Percentiles rank a stretch among this genome's conserved stretches.
These are phyloP conservation scores for Psilocybe mexicana DNA, from an alignment of 1,284 basidiomycete genomes.

Conservation along the genomic window DNA sequence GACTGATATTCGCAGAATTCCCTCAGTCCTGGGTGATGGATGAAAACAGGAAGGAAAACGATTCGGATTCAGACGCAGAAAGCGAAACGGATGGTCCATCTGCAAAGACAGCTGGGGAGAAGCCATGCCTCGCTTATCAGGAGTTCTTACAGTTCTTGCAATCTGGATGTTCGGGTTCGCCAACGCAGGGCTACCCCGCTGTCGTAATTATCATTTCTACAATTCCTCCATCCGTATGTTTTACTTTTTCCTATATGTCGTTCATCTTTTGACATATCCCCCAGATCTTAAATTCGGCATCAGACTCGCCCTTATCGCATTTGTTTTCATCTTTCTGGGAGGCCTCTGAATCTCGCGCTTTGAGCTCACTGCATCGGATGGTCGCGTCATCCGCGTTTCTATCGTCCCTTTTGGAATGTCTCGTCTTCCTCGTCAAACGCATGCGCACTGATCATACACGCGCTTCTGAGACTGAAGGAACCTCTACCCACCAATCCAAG, in stretches of 20 bases:
- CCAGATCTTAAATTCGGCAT: conserved; percentile 34
- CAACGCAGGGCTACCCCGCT: conserved; percentile 74
- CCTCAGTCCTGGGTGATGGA: conserved; percentile 59
- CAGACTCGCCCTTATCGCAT: conserved; percentile 35
- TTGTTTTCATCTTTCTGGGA: conserved; percentile 79
- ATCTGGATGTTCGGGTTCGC: conserved; percentile 74
- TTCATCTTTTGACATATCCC: background rate
- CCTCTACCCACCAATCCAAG: conserved; percentile 15
- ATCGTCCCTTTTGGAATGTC: conserved; percentile 68
- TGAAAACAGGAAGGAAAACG: conserved; percentile 32
- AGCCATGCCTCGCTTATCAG: conserved; percentile 52
- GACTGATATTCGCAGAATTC: conserved; percentile 45
- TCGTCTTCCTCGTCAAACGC: conserved; percentile 55
- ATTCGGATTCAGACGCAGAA: conserved; percentile 36
- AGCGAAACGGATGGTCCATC: conserved; percentile 23
- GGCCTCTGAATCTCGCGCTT: conserved; percentile 65
- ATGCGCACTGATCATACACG: conserved; percentile 26
- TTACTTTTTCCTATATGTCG: background rate
- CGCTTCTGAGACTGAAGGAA: background rate
- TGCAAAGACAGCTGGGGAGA: background rate
- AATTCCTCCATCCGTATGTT: conserved; percentile 61
- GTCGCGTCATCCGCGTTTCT: conserved; percentile 63
- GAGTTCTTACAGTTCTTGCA: conserved; percentile 77
- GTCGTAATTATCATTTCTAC: conserved; percentile 80
- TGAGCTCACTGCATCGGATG: conserved; percentile 54